Evolutionary conservation across 2,329 filamentous ascomycete genomes (phyloP), one percentile per base, ranked within the genome.

Genomic region (Byssothecium circinans): DNA sequence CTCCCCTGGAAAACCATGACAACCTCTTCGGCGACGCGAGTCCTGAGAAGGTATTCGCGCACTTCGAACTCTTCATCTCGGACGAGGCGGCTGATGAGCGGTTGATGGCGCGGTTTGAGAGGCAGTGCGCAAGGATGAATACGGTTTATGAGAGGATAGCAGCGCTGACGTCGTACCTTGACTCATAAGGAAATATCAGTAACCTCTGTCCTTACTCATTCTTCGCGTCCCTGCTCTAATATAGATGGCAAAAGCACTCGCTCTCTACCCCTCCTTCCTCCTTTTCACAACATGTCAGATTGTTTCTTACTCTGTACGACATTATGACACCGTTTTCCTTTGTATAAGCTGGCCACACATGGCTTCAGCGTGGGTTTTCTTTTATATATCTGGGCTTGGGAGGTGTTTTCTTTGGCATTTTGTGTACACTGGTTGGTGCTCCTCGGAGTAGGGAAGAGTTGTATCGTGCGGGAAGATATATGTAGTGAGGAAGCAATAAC

Each of bases 11-110:
- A 23, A 57, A 68, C 32, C 52, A 63, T 47, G 64, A 68, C 38
- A 43, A 41, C 10, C 55, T 71, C 11, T 74, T 76, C 46, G 79
- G 78, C 38, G 80, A 79, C 30, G 73, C 88, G 49, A 75, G 80
- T 50, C 66, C 80, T 1, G 84, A 87, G 58, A 91, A 91, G 77
- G 72, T 79, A 2, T 74, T 83, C 39, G 74, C 81, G 12, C 78
- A 81, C 40, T 83, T 81, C 59, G 81, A 87, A 56, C 78, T 91
- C n/a, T 74, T 88, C 23, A 80, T 87, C 20, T 74, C 76, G 1
- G 74, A 80, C 49, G 78, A 81, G 43, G 78, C 58, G 29, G 57
- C 60, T n/a, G 57, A 67, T 25, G 51, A 64, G 34, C 56, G 49
- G 25, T 49, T 66, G 38, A 61, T 67, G 44, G 67, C 68, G 32